Conservation (phyloP, 1,284 basidiomycete genomes). For the Rhodotorula sp. region DNA sequence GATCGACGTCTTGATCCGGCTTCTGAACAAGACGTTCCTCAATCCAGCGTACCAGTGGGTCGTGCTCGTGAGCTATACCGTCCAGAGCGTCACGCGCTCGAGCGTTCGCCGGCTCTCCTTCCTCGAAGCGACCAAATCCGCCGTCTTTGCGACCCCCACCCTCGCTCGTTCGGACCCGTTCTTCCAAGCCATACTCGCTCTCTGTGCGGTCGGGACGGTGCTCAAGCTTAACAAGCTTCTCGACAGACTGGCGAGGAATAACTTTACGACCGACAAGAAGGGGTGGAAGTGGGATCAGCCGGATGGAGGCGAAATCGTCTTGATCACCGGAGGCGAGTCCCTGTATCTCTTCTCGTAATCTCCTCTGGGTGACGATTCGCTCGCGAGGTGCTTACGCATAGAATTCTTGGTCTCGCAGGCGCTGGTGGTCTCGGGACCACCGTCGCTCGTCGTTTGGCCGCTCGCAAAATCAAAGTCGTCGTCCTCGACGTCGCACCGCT, state of each 20-base stretch:
- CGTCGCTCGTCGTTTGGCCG: constrained; percentile 76
- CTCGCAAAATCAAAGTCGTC: constrained; percentile 75
- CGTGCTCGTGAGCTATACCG: constrained; percentile 2
- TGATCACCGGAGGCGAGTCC: constrained; percentile 79
- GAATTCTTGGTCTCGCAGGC: constrained; percentile 58
- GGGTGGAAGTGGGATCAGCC: constrained; percentile 14
- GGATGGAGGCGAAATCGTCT: constrained; percentile 60
- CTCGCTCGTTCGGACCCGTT: background rate
- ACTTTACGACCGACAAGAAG: constrained; percentile 1
- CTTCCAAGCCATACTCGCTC: constrained; percentile 1
- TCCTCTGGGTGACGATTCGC: constrained; percentile 9
- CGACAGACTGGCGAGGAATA: constrained; percentile 20
- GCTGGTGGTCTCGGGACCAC: constrained; percentile 83
- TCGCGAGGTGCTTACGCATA: background rate
- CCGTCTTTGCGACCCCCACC: background rate
- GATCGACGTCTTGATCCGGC: constrained; percentile 16
- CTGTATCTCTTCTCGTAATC: background rate
- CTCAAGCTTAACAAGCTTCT: constrained; percentile 5
- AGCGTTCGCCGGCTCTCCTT: background rate
- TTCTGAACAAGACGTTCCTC: constrained; percentile 1
- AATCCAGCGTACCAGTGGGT: constrained; percentile 3
- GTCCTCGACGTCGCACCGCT: constrained; percentile 66
- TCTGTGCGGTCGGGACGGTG: constrained; percentile 8
- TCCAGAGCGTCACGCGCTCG: background rate
- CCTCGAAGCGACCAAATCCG: background rate